phyloP scores from a whole-genome alignment of 1,284 basidiomycete species.

The Cerrena zonata region DNA sequence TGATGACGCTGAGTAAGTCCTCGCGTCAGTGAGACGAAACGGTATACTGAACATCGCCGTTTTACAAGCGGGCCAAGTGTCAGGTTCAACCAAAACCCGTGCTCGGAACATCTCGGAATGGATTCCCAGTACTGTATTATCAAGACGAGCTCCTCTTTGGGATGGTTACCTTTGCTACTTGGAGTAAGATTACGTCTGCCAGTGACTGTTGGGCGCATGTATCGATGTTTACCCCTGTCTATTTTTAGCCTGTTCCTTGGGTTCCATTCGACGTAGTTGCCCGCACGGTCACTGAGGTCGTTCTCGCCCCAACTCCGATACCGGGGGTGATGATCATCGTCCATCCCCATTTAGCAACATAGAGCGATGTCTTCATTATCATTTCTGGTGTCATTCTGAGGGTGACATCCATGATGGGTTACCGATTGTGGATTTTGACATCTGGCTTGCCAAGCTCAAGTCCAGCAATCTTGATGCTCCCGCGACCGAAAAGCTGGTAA shows the following conservation, averaged over 20 bases:
- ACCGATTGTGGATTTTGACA: conserved; percentile 7
- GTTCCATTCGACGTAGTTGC: conserved; percentile 11
- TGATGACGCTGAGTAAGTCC: conserved; percentile 3
- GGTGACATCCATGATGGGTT: neutral
- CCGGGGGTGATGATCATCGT: conserved; percentile 2
- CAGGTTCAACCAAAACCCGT: conserved; percentile 11
- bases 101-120: conserved; percentile 13
- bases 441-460: conserved; percentile 8
- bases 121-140: conserved; percentile 13
- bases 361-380: neutral
- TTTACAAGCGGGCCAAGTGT: conserved; percentile 11
- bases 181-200: conserved; percentile 15
- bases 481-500: conserved; percentile 6
- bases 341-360: conserved; percentile 1
- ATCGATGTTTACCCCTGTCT: no score
- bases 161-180: conserved; percentile 10
- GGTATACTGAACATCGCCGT: conserved; percentile 3
- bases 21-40: neutral
- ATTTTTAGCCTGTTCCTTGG: conserved; percentile 11
- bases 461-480: neutral
- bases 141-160: conserved; percentile 14
- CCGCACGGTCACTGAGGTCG: conserved; percentile 8
- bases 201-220: no score
- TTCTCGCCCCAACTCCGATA: neutral
- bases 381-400: neutral